These are phyloP conservation scores for Podospora comata DNA, from an alignment of 495 filamentous ascomycete species.

Conservation along the genomic window DNA sequence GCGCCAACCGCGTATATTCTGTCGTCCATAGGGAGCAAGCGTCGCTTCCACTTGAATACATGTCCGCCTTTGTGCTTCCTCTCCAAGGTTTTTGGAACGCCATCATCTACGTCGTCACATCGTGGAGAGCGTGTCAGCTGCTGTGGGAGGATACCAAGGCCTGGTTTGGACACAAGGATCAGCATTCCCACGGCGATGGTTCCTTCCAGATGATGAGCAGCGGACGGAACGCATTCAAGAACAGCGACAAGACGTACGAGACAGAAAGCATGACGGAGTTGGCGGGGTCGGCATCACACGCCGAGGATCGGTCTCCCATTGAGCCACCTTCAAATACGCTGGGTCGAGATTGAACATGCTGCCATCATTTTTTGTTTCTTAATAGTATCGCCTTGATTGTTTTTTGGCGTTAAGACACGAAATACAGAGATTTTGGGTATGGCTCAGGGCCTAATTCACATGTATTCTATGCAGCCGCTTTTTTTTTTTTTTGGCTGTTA, in stretches of 20 bases:
- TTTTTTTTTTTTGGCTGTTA: neutral
- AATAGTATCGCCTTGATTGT: neutral
- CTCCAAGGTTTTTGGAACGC: constrained; percentile 87
- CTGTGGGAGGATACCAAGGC: constrained; percentile 25
- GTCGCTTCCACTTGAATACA: constrained; percentile 62
- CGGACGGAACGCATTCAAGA: constrained; percentile 20
- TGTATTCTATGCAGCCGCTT: neutral
- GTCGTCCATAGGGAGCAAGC: constrained; percentile 53
- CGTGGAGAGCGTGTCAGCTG: constrained; percentile 45
- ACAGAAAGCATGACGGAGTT: constrained; percentile 48
- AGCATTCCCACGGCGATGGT: neutral
- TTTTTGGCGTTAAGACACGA: neutral
- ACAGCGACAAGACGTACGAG: constrained; percentile 32
- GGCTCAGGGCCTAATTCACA: neutral
- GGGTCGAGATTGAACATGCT: neutral
- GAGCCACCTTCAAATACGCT: neutral
- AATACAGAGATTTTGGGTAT: neutral
- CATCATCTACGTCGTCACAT: constrained; percentile 71
- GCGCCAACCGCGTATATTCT: constrained; percentile 72
- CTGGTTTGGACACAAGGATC: constrained; percentile 6
- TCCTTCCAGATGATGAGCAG: constrained; percentile 31
- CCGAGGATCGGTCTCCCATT: neutral
- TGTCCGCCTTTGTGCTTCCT: constrained; percentile 73
- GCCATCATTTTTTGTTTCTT: neutral
- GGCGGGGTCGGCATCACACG: constrained; percentile 17